These are phyloP conservation scores for Ganoderma lingzhi DNA, from an alignment of 1,284 basidiomycete genomes.

Conservation along the genomic window DNA sequence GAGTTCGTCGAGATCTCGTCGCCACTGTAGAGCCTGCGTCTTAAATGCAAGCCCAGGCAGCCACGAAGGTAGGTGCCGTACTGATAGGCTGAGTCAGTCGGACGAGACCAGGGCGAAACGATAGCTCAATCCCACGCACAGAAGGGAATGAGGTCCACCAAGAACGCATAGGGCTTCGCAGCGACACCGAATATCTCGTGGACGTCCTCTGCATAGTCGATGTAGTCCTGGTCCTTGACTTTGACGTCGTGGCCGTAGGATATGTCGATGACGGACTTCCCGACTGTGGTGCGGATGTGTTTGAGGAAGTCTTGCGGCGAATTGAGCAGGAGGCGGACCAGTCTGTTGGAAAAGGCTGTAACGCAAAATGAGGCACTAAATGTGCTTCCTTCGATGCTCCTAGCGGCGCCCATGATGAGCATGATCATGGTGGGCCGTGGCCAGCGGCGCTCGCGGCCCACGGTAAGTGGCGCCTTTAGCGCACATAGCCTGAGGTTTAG, in stretches of 20 bases:
- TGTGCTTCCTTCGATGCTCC: background rate
- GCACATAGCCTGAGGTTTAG: background rate
- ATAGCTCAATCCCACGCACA: constrained; percentile 16
- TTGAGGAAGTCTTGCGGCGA: constrained; percentile 7
- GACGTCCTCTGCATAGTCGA: constrained; percentile 28
- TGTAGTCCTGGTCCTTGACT: constrained; percentile 19
- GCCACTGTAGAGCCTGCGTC: background rate
- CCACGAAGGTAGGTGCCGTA: background rate
- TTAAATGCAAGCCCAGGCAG: background rate
- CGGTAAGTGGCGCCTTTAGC: background rate
- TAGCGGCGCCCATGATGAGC: background rate
- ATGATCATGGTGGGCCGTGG: background rate
- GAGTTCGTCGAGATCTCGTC: background rate
- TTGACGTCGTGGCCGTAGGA: constrained; percentile 26
- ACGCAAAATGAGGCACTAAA: background rate
- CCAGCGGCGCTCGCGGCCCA: too few relatives aligned
- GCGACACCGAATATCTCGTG: constrained; percentile 21
- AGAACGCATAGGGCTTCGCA: constrained; percentile 19
- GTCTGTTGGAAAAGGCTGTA: background rate
- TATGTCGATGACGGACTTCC: constrained; percentile 25
- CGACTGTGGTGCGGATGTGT: constrained; percentile 16
- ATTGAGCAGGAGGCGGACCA: background rate
- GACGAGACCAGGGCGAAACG: too few relatives aligned
- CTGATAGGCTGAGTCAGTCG: background rate
- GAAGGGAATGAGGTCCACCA: constrained; percentile 31